Base-by-base conservation (phyloP, 257 asterid species). In the Agastache rugosa region DNA sequence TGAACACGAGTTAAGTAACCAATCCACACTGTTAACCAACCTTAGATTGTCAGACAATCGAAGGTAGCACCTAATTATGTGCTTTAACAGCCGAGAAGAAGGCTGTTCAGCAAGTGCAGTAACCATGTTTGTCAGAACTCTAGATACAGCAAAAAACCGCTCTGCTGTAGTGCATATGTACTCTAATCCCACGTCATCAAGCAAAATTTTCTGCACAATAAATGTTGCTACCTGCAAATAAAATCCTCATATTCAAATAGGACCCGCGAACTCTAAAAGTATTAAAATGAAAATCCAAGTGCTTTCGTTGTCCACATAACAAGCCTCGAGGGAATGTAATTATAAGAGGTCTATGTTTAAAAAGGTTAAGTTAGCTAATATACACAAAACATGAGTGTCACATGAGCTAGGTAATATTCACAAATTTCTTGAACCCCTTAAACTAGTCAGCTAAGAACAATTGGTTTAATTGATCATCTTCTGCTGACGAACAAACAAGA, bases 151-250 rank as follows among this genome's bases (percentile, higher is more conserved):
- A 61, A 80, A 87, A 86, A 92, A 92, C 8, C 97, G 85, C 85
- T 95, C 93, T 10, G 98, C 96, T 20, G 97, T 84, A 31, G 93
- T 86, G 83, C 99, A 92, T 67, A 90, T 82, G 79, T 95, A 90
- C 60, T 90, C 96, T 83, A 95, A 82, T 58, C 99, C 99, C 84
- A 88, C 87, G 15, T 95, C 98, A 82, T 92, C 98, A 68, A 92
- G 96, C 87, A 95, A 82, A 78, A 95, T 95, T 86, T 92, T 95
- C 81, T 92, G 98, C 74, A 95, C 93, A 54, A 95, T 92, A 63
- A 95, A 95, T 9, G 99, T 92, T 3, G 99, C 99, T 70, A 95
- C 99, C 99, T 92, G 90, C 75, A 83, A 79, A 42, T 60, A 41
- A 75, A 72, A 63, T 14, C 61, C 62, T 16, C 70, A 56, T 19